Evolutionary conservation across 2,329 filamentous ascomycete genomes (phyloP).

Genomic region (Emergomyces orientalis): DNA sequence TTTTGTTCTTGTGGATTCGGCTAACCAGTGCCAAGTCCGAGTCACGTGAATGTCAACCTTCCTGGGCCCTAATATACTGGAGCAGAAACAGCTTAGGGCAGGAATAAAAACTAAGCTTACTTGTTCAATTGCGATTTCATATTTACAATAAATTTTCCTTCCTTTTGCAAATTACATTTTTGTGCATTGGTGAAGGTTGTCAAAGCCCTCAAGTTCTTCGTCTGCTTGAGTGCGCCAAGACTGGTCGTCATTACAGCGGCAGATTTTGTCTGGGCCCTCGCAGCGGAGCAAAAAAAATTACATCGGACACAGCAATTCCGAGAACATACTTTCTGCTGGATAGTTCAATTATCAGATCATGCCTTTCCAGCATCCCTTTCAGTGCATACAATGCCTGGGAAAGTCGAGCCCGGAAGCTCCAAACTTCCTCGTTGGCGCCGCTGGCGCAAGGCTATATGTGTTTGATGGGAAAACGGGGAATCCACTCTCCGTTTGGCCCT

Average conservation of each 20-base stretch:
- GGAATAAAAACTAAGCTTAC: too few relatives aligned
- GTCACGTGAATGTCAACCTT: neutral
- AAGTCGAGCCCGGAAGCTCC: conserved; percentile 18
- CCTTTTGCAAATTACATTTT: too few relatives aligned
- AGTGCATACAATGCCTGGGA: conserved; percentile 45
- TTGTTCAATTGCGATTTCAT: too few relatives aligned
- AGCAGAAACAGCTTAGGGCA: neutral
- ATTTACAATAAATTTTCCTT: too few relatives aligned
- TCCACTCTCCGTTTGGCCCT: conserved; percentile 54
- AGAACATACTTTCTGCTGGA: neutral
- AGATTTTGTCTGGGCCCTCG: neutral
- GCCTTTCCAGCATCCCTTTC: conserved; percentile 49
- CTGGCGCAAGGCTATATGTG: conserved; percentile 61
- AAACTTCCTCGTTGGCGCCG: conserved; percentile 60
- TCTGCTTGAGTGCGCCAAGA: neutral
- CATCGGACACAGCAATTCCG: neutral
- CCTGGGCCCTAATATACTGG: neutral
- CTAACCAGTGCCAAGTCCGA: conserved; percentile 22
- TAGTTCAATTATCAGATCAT: conserved; percentile 19
- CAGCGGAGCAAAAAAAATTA: neutral
- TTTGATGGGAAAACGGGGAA: conserved; percentile 52
- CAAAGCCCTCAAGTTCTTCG: too few relatives aligned
- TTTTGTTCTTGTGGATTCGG: conserved; percentile 31
- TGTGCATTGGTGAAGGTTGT: too few relatives aligned
- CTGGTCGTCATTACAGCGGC: neutral